phyloP scores from a whole-genome alignment of 2,329 filamentous ascomycete species.

The Colletotrichum sp. region DNA sequence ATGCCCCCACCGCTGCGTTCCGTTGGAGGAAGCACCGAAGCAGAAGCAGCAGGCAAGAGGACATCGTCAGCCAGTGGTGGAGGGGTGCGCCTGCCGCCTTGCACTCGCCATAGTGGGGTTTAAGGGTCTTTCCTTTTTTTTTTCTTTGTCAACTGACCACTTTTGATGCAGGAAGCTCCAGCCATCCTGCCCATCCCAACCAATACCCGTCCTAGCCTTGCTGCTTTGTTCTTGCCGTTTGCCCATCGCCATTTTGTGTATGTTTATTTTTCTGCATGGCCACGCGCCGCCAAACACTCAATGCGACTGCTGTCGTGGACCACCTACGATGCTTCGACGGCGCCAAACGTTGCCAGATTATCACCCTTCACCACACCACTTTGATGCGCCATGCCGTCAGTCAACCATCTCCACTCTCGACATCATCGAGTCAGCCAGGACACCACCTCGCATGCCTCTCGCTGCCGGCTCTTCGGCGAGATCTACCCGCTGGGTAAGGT shows the following conservation, averaged over 20 bases:
- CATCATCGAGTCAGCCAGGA: not conserved
- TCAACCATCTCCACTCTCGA: not conserved
- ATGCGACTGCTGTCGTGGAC: not conserved
- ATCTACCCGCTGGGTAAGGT: slow-evolving; percentile 15
- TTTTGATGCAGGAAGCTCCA: not conserved
- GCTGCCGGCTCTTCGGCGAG: not conserved
- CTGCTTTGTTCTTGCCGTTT: not conserved
- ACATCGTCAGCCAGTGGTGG: not conserved
- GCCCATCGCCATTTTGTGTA: not conserved
- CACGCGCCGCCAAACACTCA: not conserved
- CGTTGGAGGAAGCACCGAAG: not conserved
- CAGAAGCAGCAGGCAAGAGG: not conserved
- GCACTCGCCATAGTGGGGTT: not conserved
- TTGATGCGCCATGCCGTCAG: not conserved
- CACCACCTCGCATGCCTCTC: not conserved
- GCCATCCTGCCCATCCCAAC: not conserved
- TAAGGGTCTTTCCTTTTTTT: slow-evolving; percentile 4
- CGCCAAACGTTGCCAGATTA: not conserved
- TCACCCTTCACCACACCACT: not conserved
- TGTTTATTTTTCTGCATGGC: not conserved
- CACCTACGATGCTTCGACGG: not conserved
- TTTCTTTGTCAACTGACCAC: slow-evolving; percentile 14
- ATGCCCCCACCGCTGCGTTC: not conserved
- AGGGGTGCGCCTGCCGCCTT: not conserved
- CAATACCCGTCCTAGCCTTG: not conserved